A percentile compares a stretch with the other conserved stretches of the same genome.
Evolutionary conservation across 441 rosid species (phyloP).

Genomic region (Metrosideros polymorpha): DNA sequence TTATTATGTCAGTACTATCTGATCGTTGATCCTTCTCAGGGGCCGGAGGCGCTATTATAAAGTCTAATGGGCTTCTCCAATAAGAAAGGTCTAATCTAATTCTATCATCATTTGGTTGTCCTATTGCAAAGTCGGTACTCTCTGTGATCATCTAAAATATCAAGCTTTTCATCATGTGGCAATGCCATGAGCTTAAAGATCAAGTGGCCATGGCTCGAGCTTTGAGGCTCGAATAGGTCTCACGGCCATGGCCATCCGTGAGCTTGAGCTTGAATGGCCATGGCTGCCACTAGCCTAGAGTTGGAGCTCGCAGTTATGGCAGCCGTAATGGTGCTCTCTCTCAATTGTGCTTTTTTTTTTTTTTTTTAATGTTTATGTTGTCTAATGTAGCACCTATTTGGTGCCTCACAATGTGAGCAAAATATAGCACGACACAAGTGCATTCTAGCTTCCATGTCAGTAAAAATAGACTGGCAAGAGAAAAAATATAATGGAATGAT

Average conservation of each 20-base stretch:
- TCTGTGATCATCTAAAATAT: not conserved
- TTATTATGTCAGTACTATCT: not conserved
- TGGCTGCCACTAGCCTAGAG: not conserved
- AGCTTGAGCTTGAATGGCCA: not conserved
- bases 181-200: not conserved
- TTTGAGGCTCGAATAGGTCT: not conserved
- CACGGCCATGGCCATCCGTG: not conserved
- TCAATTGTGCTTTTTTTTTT: not conserved
- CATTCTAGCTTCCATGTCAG: not conserved
- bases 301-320: not conserved
- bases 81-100: not conserved
- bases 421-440: too few relatives aligned
- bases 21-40: not conserved
- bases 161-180: not conserved
- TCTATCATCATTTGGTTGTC: not conserved
- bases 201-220: not conserved
- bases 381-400: not conserved
- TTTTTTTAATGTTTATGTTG: not conserved
- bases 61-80: not conserved
- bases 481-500: not conserved
- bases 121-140: not conserved
- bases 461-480: not conserved
- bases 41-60: not conserved
- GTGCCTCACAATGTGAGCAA: too few relatives aligned
- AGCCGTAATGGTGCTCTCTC: not conserved